phyloP scores from a whole-genome alignment of 139 green algal genomes.

The Chlamydomonas sphaeroides region DNA sequence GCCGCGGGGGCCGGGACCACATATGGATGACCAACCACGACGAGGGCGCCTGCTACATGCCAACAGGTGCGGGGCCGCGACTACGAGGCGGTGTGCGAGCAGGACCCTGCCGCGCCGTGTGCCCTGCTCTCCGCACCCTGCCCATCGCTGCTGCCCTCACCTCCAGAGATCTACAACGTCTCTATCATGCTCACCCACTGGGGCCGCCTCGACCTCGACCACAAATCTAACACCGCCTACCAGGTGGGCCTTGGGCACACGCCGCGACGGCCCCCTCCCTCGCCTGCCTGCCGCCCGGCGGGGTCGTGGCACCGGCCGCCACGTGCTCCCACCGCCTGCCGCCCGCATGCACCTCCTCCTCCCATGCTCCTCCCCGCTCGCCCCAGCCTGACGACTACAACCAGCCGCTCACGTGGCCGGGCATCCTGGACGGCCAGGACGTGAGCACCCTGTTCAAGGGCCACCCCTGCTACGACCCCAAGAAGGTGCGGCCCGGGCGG shows the following conservation, averaged over 20 bases:
- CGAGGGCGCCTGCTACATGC: slow-evolving; percentile 68
- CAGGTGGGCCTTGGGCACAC: no score
- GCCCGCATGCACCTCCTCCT: no score
- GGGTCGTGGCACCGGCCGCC: no score
- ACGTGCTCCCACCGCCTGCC: no score
- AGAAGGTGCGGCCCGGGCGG: no score
- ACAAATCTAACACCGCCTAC: slow-evolving; percentile 47
- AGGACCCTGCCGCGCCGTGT: no score
- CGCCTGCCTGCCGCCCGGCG: no score
- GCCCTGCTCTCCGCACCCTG: no score
- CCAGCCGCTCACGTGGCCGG: background rate
- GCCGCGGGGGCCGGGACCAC: slow-evolving; percentile 69
- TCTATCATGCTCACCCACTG: slow-evolving; percentile 68
- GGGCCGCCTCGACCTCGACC: slow-evolving; percentile 49
- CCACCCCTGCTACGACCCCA: slow-evolving; percentile 58
- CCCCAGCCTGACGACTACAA: slow-evolving; percentile 51
- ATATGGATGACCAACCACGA: slow-evolving; percentile 58
- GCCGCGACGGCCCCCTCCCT: no score
- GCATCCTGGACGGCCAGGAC: background rate
- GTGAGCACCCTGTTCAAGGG: slow-evolving; percentile 38
- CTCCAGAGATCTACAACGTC: slow-evolving; percentile 53
- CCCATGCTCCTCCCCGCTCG: no score
- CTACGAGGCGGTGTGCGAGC: no score
- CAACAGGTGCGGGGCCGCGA: slow-evolving; percentile 23
- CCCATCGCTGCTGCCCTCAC: no score